phyloP scores from a whole-genome alignment of 2,329 filamentous ascomycete genomes.

The Cordyceps cateniannulata region DNA sequence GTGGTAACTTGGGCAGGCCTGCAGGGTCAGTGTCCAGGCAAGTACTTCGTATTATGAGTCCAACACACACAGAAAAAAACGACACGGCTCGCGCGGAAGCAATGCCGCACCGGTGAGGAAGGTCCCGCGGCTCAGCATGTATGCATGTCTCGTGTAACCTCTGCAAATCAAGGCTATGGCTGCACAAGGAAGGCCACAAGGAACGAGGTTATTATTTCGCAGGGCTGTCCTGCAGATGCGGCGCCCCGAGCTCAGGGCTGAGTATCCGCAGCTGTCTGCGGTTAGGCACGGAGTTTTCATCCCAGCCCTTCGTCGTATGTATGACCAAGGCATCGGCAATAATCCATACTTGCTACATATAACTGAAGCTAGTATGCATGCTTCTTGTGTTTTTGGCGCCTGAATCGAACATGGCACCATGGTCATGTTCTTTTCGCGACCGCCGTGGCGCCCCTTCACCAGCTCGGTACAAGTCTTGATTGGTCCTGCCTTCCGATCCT shows the following conservation, averaged over 20 bases:
- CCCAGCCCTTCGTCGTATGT: background rate
- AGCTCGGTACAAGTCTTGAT: background rate
- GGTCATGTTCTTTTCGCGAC: background rate
- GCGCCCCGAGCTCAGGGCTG: background rate
- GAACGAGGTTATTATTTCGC: background rate
- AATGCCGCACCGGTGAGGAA: background rate
- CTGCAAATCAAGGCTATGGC: background rate
- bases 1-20: background rate
- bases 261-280: background rate
- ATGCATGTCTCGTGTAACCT: background rate
- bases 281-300: background rate
- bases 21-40: background rate
- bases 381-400: no score
- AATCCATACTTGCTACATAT: no score
- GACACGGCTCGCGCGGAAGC: background rate
- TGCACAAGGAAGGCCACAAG: background rate
- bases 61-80: background rate
- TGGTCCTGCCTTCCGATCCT: background rate
- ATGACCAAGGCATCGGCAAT: background rate
- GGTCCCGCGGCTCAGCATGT: background rate
- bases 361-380: no score
- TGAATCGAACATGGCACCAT: no score
- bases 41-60: background rate
- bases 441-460: background rate
- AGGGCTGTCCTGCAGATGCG: slow-evolving; percentile 2